phyloP scores from a whole-genome alignment of 768 basidiomycete genomes.

The Candolleomyces eurysporus region DNA sequence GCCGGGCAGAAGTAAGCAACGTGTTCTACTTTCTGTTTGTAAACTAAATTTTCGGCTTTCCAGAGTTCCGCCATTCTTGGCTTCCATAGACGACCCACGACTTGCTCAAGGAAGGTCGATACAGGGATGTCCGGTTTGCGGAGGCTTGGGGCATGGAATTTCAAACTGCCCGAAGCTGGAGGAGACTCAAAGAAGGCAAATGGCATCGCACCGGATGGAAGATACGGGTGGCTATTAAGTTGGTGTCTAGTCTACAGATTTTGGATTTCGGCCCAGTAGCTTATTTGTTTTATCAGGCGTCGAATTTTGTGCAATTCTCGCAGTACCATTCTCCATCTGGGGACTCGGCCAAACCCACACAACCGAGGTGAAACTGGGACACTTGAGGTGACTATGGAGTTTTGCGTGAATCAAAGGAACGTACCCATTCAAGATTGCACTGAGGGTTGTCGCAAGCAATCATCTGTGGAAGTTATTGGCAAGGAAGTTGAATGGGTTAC shows the following conservation, averaged over 20 bases:
- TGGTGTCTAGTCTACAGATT: no score
- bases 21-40: not conserved
- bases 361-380: slow-evolving; percentile 68
- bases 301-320: slow-evolving; percentile 48
- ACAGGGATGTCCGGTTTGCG: slow-evolving; percentile 94
- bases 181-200: slow-evolving; percentile 85
- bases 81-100: slow-evolving; percentile 87
- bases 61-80: slow-evolving; percentile 92
- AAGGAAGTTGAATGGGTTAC: slow-evolving; percentile 8
- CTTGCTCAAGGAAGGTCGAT: slow-evolving; percentile 72
- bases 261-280: no score
- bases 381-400: slow-evolving; percentile 3
- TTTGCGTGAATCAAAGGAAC: slow-evolving; percentile 23
- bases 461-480: slow-evolving; percentile 48
- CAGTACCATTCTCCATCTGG: slow-evolving; percentile 75
- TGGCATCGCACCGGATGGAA: slow-evolving; percentile 78
- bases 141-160: slow-evolving; percentile 93
- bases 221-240: slow-evolving; percentile 55
- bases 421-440: slow-evolving; percentile 83
- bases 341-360: slow-evolving; percentile 56
- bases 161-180: slow-evolving; percentile 96
- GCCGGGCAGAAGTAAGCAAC: slow-evolving; percentile 88
- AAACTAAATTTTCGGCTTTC: slow-evolving; percentile 11
- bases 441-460: slow-evolving; percentile 76
- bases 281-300: slow-evolving; percentile 1